A percentile compares a stretch with the other conserved stretches of the same genome.
Conservation (phyloP, 768 basidiomycete species). For the Ramaria sp. region DNA sequence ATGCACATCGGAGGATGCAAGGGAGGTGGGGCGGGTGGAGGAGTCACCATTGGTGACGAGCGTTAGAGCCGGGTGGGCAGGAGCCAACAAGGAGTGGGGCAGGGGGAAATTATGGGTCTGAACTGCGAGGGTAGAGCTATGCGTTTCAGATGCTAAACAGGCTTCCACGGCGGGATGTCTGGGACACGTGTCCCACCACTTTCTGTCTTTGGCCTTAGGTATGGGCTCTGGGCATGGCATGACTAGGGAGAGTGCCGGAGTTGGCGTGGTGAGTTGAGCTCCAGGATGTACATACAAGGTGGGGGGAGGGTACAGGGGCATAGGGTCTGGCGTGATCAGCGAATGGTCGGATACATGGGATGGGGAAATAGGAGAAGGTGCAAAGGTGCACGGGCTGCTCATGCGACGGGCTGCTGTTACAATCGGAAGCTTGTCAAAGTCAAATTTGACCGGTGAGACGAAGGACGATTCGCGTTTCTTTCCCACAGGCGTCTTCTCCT, state of each 20-base stretch:
- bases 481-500: not conserved
- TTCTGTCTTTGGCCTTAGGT: not conserved
- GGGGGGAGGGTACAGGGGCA: not conserved
- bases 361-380: not conserved
- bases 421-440: constrained; percentile 26
- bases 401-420: not conserved
- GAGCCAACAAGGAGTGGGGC: too few relatives aligned
- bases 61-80: too few relatives aligned
- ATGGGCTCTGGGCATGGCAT: not conserved
- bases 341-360: not conserved
- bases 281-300: not conserved
- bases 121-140: not conserved
- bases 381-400: not conserved
- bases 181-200: constrained; percentile 9
- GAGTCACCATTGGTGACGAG: too few relatives aligned
- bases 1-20: not conserved
- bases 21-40: not conserved
- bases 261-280: not conserved
- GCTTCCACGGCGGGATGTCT: constrained; percentile 8
- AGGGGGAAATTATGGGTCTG: too few relatives aligned
- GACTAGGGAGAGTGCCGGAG: not conserved
- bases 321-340: not conserved
- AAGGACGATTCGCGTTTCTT: not conserved
- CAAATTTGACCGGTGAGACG: constrained; percentile 15
- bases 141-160: not conserved